Conservation (phyloP, 2,329 filamentous ascomycete species). For the Exophiala viscosa region DNA sequence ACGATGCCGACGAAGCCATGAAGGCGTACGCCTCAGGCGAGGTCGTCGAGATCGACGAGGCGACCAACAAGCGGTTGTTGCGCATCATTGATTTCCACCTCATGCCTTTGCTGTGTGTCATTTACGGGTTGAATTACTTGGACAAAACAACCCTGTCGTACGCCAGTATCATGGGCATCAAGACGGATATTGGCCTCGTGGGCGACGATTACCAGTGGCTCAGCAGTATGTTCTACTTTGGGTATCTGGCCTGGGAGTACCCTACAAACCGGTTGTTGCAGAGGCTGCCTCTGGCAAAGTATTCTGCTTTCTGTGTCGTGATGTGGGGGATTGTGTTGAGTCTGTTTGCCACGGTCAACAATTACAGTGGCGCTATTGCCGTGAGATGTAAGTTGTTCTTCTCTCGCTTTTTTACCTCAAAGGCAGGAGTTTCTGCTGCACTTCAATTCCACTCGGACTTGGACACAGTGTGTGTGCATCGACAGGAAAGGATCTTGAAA, state of each 20-base stretch:
- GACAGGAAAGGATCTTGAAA: too few relatives aligned
- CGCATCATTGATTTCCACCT: conserved; percentile 60
- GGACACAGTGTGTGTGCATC: too few relatives aligned
- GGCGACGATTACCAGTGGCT: conserved; percentile 52
- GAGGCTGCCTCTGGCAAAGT: conserved; percentile 62
- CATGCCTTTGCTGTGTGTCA: conserved; percentile 57
- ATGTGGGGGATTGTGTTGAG: conserved; percentile 60
- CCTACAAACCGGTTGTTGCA: conserved; percentile 64
- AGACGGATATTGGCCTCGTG: conserved; percentile 42
- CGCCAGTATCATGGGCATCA: conserved; percentile 53
- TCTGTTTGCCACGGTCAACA: conserved; percentile 60
- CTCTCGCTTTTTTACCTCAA: neutral
- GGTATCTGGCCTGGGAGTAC: conserved; percentile 59
- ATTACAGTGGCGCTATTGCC: conserved; percentile 60
- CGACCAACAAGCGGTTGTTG: conserved; percentile 57
- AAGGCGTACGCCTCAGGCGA: conserved; percentile 54
- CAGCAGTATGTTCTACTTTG: conserved; percentile 35
- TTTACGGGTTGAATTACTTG: conserved; percentile 55
- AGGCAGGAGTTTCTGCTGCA: neutral
- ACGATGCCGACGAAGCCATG: conserved; percentile 60
- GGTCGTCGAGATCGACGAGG: conserved; percentile 52
- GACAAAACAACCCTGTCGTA: conserved; percentile 53
- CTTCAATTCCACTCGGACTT: too few relatives aligned
- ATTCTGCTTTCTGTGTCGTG: conserved; percentile 61
- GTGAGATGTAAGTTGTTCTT: conserved; percentile 44